Evolutionary conservation across 169 alveolate species (phyloP).

Genomic region (Eimeria praecox): DNA sequence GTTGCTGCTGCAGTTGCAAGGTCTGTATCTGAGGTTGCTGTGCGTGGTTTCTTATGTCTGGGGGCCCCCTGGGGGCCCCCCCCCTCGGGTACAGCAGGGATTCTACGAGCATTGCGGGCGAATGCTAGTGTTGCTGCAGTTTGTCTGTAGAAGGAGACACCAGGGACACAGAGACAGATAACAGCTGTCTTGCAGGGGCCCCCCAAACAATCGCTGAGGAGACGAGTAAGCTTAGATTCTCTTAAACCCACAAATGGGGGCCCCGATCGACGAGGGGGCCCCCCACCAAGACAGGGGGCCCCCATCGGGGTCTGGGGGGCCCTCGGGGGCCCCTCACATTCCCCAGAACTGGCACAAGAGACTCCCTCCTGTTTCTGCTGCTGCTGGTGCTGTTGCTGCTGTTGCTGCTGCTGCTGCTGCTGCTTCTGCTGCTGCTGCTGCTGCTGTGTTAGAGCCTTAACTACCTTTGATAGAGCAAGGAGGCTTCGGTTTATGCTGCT

Average conservation of each 20-base stretch:
- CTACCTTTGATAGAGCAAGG: slow-evolving; percentile 75
- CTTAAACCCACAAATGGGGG: slow-evolving; percentile 89
- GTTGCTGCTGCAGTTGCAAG: slow-evolving; percentile 28
- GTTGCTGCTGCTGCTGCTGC: slow-evolving; percentile 14
- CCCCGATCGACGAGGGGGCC: background rate
- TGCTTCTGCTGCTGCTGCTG: slow-evolving; percentile 50
- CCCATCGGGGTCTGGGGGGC: background rate
- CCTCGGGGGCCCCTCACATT: background rate
- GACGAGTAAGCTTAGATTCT: slow-evolving; percentile 93
- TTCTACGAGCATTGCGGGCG: slow-evolving; percentile 27
- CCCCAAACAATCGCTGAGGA: slow-evolving; percentile 93
- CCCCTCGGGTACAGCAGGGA: background rate
- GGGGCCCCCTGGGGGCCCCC: background rate
- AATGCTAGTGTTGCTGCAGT: slow-evolving; percentile 83
- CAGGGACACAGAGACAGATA: slow-evolving; percentile 94
- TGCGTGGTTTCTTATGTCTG: background rate
- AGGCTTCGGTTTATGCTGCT: slow-evolving; percentile 79
- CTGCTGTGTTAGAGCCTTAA: slow-evolving; percentile 72
- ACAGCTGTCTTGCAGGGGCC: slow-evolving; percentile 93
- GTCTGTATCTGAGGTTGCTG: background rate
- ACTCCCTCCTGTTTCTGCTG: background rate
- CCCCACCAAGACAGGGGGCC: background rate
- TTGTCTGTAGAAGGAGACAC: slow-evolving; percentile 92
- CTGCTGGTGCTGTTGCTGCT: background rate
- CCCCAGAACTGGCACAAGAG: background rate